Conservation (phyloP, 2,329 filamentous ascomycete species). For the Fusarium concolor region DNA sequence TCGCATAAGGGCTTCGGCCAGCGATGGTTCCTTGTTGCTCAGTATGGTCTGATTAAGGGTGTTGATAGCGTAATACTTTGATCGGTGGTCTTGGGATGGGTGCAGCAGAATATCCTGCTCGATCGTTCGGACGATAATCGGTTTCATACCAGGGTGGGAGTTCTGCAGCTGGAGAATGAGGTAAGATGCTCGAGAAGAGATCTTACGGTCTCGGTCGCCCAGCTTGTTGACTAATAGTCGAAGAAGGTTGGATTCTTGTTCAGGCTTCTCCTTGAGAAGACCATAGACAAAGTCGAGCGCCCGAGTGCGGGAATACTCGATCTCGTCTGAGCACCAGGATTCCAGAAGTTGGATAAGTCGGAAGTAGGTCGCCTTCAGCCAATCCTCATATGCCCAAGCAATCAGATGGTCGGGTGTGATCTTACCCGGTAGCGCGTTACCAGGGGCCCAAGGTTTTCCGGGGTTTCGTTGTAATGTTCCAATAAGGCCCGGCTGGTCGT, state of each 20-base stretch:
- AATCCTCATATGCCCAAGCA: constrained; percentile 92
- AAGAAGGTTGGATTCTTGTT: constrained; percentile 94
- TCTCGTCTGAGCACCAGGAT: constrained; percentile 92
- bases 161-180: constrained; percentile 91
- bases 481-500: constrained; percentile 80
- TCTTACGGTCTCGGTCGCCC: constrained; percentile 94
- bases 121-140: constrained; percentile 83
- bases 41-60: constrained; percentile 97
- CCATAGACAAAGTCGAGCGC: constrained; percentile 93
- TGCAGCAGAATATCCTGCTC: constrained; percentile 90
- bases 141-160: constrained; percentile 93
- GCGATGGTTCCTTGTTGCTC: constrained; percentile 81
- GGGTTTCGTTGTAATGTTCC: constrained; percentile 74
- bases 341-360: constrained; percentile 92
- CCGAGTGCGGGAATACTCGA: constrained; percentile 89
- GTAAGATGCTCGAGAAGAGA: constrained; percentile 92
- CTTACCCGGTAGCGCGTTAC: constrained; percentile 78
- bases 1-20: constrained; percentile 83
- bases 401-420: constrained; percentile 83
- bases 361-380: constrained; percentile 94
- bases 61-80: constrained; percentile 96
- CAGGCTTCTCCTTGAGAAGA: constrained; percentile 92
- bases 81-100: constrained; percentile 86
- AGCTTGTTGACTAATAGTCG: constrained; percentile 95
- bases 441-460: constrained; percentile 70